Conservation (phyloP, 495 filamentous ascomycete species). For the Penicillium robsamsonii region DNA sequence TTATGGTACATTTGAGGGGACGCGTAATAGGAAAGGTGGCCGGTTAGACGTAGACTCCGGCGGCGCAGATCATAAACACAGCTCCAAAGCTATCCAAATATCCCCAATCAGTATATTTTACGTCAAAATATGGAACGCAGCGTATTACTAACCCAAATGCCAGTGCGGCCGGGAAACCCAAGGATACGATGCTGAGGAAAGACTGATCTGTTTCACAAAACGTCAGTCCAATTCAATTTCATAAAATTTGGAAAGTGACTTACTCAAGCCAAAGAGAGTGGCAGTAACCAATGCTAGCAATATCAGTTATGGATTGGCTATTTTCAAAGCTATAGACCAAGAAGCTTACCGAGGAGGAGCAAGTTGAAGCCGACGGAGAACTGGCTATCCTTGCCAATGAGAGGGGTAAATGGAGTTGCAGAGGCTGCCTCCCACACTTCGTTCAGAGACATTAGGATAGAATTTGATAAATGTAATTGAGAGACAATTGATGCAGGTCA, state of each 20-base stretch:
- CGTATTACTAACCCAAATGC: conserved; percentile 73
- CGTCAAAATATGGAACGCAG: background rate
- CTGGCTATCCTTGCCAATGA: conserved; percentile 78
- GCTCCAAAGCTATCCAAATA: conserved; percentile 72
- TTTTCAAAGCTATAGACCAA: conserved; percentile 9
- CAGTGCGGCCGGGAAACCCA: conserved; percentile 83
- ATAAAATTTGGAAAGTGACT: conserved; percentile 32
- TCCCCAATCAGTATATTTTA: conserved; percentile 1
- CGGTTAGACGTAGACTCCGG: conserved; percentile 92
- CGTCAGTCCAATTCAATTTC: conserved; percentile 12
- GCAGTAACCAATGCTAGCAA: conserved; percentile 57
- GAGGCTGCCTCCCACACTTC: conserved; percentile 87
- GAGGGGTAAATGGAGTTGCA: conserved; percentile 76
- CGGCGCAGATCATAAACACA: conserved; percentile 97
- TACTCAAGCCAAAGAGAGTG: conserved; percentile 80
- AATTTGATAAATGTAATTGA: conserved; percentile 5
- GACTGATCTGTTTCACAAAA: conserved; percentile 66
- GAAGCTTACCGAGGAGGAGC: conserved; percentile 59
- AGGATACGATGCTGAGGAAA: conserved; percentile 68
- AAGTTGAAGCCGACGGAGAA: conserved; percentile 80
- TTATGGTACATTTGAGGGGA: conserved; percentile 41
- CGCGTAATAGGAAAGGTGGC: conserved; percentile 37
- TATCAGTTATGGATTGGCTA: conserved; percentile 17
- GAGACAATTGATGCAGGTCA: background rate
- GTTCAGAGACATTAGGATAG: conserved; percentile 62